Percentiles rank a stretch among this genome's conserved stretches.
Evolutionary conservation across 768 basidiomycete genomes (phyloP).

Genomic region (Exsudoporus frostii): DNA sequence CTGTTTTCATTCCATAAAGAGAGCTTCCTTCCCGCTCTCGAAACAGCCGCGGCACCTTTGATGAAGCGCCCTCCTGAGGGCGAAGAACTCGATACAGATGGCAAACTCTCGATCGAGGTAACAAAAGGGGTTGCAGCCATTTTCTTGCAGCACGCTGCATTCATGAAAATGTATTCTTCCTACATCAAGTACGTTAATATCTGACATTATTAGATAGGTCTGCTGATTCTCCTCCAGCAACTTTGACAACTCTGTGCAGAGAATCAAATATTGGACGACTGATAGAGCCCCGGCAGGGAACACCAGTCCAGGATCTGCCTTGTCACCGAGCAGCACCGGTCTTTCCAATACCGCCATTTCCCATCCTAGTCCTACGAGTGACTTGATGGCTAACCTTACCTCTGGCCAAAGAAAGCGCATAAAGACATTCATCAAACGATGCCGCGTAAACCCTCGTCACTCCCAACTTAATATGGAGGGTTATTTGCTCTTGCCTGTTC

Average conservation of each 20-base stretch:
- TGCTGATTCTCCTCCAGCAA: slow-evolving; percentile 51
- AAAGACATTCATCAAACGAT: slow-evolving; percentile 85
- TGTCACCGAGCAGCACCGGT: slow-evolving; percentile 59
- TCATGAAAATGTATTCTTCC: slow-evolving; percentile 98
- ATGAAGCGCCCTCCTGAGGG: slow-evolving; percentile 47
- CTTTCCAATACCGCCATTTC: slow-evolving; percentile 52
- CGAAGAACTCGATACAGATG: slow-evolving; percentile 61
- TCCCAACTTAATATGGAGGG: slow-evolving; percentile 93
- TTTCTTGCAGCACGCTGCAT: slow-evolving; percentile 91
- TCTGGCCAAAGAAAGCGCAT: slow-evolving; percentile 86
- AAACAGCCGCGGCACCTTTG: slow-evolving; percentile 69
- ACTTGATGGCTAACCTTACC: slow-evolving; percentile 56
- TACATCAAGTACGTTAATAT: slow-evolving; percentile 82
- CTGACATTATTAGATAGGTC: slow-evolving; percentile 1
- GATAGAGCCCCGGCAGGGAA: slow-evolving; percentile 44
- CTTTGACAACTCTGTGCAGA: slow-evolving; percentile 88
- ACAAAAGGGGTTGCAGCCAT: slow-evolving; percentile 83
- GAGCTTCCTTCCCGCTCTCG: slow-evolving; percentile 89
- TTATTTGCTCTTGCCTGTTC: slow-evolving; percentile 91
- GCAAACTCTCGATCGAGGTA: slow-evolving; percentile 67
- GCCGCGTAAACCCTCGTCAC: slow-evolving; percentile 84
- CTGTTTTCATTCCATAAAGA: slow-evolving; percentile 91
- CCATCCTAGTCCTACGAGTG: slow-evolving; percentile 36
- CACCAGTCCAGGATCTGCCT: slow-evolving; percentile 32
- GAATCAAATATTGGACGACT: slow-evolving; percentile 82